Evolutionary conservation across 768 basidiomycete species (phyloP), one percentile per base, ranked within the genome.

Genomic region (Mycena olivaceomarginata): DNA sequence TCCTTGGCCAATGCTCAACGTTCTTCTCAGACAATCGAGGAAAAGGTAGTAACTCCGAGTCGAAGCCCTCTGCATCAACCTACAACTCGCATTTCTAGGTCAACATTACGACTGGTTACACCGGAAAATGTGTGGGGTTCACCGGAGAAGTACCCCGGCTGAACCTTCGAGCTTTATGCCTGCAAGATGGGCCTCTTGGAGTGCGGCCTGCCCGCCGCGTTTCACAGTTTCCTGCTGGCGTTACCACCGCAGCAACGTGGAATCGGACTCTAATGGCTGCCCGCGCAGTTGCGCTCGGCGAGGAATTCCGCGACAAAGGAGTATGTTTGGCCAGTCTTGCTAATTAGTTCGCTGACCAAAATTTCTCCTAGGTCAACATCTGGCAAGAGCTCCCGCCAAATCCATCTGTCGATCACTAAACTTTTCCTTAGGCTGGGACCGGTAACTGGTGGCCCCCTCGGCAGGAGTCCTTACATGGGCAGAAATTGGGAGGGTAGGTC

Each of bases 291-390:
- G 74, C 74, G 8, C 59, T 75, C 7, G 74, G 62, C 40, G 62
- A 62, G 25, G 74, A 75, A 68, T 75, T 75, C 31, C 68, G 57
- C 53, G 74, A 75, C 60, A 75, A 75, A 53, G 74, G 74, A 51
- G 72, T 73, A 25, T 43, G 72, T 66, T 48, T 15, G 43, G 5
- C 4, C 10, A 39, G 7, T 2, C 15, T 56, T 31, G 0, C 6
- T 12, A 18, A 15, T 16, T 20, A 13, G 37, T 48, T 53, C 22
- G 8, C 11, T 59, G 31, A 45, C 4, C 20, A 25, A 45, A 48
- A 51, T 60, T 20, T 37, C 25, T 67, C 45, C n/a, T 15, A 73
- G 72, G 67, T 75, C 18, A 75, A 75, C 51, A 75, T 75, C 11
- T 75, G 74, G 74, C 39, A 64, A 65, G 62, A 13, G 22, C 31